Conservation (phyloP, 2,329 filamentous ascomycete genomes). For the Verruconis gallopava region DNA sequence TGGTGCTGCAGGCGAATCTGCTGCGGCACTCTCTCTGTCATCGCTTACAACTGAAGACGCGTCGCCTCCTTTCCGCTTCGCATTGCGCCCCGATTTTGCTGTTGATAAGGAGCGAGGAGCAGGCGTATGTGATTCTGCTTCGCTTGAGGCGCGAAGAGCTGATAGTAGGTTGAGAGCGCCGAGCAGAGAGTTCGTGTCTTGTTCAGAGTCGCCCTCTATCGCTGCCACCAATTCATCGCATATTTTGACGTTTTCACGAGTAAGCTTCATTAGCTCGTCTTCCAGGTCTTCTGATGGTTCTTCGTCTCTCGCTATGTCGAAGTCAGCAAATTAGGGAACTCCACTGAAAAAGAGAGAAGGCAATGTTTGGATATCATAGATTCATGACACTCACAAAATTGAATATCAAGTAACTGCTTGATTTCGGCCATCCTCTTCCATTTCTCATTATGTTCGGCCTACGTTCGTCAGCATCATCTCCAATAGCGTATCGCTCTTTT, state of each 20-base stretch:
- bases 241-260: constrained; percentile 36
- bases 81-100: constrained; percentile 18
- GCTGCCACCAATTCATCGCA: constrained; percentile 32
- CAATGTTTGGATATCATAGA: neutral
- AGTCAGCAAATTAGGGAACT: constrained; percentile 9
- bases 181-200: constrained; percentile 27
- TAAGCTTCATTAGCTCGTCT: constrained; percentile 31
- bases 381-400: neutral
- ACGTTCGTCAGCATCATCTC: neutral
- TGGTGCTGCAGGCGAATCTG: constrained; percentile 22
- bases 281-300: constrained; percentile 28
- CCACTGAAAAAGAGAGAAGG: too few species aligned
- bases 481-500: too few species aligned
- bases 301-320: constrained; percentile 21
- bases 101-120: constrained; percentile 24
- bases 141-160: constrained; percentile 34
- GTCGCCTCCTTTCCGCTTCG: constrained; percentile 17
- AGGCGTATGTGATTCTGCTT: constrained; percentile 22
- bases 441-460: constrained; percentile 9
- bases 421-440: constrained; percentile 9
- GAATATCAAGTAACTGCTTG: constrained; percentile 6
- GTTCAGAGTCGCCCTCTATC: constrained; percentile 29
- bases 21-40: constrained; percentile 19
- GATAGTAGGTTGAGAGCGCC: constrained; percentile 33
- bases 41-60: constrained; percentile 13